phyloP scores from a whole-genome alignment of 169 alveolate genomes.

The Cryptosporidium andersoni region DNA sequence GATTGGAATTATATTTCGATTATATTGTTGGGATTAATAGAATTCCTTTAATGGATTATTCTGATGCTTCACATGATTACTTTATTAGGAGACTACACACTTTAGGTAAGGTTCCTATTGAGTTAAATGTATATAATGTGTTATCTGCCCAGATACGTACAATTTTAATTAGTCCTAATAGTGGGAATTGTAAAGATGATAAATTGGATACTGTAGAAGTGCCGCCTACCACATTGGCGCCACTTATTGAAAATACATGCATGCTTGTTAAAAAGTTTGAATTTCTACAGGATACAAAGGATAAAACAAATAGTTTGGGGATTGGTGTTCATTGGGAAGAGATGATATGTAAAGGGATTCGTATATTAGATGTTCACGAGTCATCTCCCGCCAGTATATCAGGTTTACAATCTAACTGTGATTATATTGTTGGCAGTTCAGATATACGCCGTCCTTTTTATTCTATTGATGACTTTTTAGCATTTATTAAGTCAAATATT shows the following conservation, averaged over 20 bases:
- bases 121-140: constrained; percentile 37
- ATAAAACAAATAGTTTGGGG: constrained; percentile 22
- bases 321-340: constrained; percentile 70
- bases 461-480: constrained; percentile 55
- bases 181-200: not conserved
- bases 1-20: constrained; percentile 47
- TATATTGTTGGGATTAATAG: constrained; percentile 66
- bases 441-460: constrained; percentile 38
- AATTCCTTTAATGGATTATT: constrained; percentile 55
- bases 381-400: constrained; percentile 55
- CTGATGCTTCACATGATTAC: constrained; percentile 66
- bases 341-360: constrained; percentile 25
- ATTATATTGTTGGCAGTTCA: constrained; percentile 42
- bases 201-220: not conserved
- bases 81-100: constrained; percentile 47
- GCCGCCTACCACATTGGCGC: too few relatives aligned
- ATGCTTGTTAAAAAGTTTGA: not conserved
- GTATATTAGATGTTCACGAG: constrained; percentile 21
- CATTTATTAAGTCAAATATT: constrained; percentile 27
- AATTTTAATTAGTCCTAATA: constrained; percentile 15
- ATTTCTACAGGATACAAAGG: constrained; percentile 5
- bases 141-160: constrained; percentile 45
- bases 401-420: constrained; percentile 35
- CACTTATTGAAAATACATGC: too few relatives aligned
- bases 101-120: constrained; percentile 10